Conservation (phyloP, 768 basidiomycete genomes). For the Xanthoconium stramineum region DNA sequence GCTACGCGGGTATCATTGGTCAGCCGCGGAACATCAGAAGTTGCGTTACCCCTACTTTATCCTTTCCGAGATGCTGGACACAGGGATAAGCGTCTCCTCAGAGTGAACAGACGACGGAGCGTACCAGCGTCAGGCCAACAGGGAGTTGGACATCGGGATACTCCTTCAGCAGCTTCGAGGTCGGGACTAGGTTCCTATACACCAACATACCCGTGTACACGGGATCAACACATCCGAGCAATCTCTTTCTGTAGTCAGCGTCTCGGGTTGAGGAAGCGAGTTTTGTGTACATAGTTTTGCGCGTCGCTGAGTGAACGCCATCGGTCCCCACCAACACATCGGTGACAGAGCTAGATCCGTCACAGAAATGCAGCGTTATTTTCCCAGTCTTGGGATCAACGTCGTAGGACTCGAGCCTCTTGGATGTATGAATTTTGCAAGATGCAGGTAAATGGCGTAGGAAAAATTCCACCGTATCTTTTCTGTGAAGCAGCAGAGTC, state of each 20-base stretch:
- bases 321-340: slow-evolving; percentile 45
- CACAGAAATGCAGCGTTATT: slow-evolving; percentile 34
- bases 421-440: slow-evolving; percentile 35
- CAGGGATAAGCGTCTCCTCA: background rate
- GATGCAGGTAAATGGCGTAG: slow-evolving; percentile 25
- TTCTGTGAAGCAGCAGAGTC: slow-evolving; percentile 33
- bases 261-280: slow-evolving; percentile 9
- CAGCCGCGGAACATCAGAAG: background rate
- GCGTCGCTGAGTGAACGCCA: slow-evolving; percentile 38
- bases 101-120: background rate
- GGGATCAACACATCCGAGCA: slow-evolving; percentile 30
- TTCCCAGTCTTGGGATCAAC: slow-evolving; percentile 15
- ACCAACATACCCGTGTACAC: slow-evolving; percentile 38
- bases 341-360: slow-evolving; percentile 34
- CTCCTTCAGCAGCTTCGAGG: slow-evolving; percentile 28
- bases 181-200: slow-evolving; percentile 37
- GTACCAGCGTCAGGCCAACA: slow-evolving; percentile 24
- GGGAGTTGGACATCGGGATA: slow-evolving; percentile 29
- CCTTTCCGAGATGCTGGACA: slow-evolving; percentile 24
- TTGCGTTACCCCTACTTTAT: slow-evolving; percentile 4
- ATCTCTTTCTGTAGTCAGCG: slow-evolving; percentile 1
- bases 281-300: slow-evolving; percentile 25
- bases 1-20: slow-evolving; percentile 24
- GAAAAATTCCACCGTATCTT: slow-evolving; percentile 35
- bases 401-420: slow-evolving; percentile 34